Conservation (phyloP, 176 grass and related monocot species). For the Carex parvula region DNA sequence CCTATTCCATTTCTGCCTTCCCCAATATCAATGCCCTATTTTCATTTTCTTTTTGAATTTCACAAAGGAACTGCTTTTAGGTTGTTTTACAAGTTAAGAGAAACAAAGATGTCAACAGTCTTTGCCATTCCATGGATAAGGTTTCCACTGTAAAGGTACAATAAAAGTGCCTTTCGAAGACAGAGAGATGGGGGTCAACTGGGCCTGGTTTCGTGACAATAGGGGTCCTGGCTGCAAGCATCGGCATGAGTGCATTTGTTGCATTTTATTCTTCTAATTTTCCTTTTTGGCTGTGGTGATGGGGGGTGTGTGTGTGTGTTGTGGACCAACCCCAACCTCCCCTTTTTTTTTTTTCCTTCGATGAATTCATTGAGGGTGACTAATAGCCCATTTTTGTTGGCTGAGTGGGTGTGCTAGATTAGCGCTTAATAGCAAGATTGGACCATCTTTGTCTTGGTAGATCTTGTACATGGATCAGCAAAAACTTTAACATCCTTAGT, state of each 20-base stretch:
- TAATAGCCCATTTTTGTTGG: neutral
- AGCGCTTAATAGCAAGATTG: neutral
- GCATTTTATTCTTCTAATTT: neutral
- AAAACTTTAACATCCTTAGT: neutral
- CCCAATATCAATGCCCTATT: neutral
- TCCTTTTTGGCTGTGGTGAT: no score
- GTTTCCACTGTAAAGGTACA: neutral
- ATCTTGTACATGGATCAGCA: neutral
- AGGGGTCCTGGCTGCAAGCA: neutral
- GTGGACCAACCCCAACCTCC: neutral
- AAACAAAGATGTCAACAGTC: neutral
- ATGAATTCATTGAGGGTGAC: neutral
- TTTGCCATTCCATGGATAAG: constrained; percentile 6
- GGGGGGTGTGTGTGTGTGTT: no score
- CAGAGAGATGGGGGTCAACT: neutral
- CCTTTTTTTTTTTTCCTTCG: neutral
- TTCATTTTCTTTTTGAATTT: neutral
- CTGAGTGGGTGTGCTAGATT: neutral
- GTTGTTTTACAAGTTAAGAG: neutral
- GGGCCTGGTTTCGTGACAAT: neutral
- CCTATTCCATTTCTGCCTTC: neutral
- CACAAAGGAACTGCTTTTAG: neutral
- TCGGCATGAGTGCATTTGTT: neutral
- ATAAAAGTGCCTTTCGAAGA: neutral
- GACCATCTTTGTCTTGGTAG: neutral